Conservation (phyloP, 176 grass and related monocot genomes). For the Typha latifolia region DNA sequence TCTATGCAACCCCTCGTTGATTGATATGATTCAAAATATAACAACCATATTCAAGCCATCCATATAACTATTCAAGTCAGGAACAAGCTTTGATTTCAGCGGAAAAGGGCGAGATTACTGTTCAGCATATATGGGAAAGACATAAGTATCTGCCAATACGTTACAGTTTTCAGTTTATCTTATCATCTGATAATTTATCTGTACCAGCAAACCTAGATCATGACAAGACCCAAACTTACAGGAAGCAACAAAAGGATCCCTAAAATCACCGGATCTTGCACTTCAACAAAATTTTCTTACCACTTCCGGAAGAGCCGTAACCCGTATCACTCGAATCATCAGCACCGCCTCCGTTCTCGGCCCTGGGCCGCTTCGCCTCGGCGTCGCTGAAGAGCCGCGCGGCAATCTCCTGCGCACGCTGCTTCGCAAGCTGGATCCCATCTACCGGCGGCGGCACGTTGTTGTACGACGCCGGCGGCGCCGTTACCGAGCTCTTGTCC, state of each 20-base stretch:
- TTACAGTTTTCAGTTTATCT: no score
- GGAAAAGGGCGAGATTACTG: no score
- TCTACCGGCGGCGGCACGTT: constrained; percentile 68
- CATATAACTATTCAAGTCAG: no score
- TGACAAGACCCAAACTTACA: neutral
- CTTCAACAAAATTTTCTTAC: constrained; percentile 4
- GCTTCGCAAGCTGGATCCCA: constrained; percentile 91
- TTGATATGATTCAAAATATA: no score
- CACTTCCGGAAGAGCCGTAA: constrained; percentile 27
- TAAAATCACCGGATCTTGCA: neutral
- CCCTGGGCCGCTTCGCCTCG: constrained; percentile 81
- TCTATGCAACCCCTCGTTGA: no score
- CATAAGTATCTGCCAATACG: no score
- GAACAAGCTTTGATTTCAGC: no score
- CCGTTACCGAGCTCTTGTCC: constrained; percentile 6
- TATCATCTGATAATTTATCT: neutral
- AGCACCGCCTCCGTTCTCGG: constrained; percentile 49
- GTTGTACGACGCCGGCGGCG: constrained; percentile 39
- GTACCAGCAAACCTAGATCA: neutral
- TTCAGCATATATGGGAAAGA: no score
- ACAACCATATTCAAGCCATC: no score
- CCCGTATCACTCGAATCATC: constrained; percentile 21
- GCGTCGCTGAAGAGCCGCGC: constrained; percentile 84
- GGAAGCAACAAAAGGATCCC: neutral
- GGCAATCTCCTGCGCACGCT: constrained; percentile 85